Percentiles rank a stretch among this genome's conserved stretches.
phyloP scores from a whole-genome alignment of 305 asterid species.

The Fraxinus xanthoxyloides region DNA sequence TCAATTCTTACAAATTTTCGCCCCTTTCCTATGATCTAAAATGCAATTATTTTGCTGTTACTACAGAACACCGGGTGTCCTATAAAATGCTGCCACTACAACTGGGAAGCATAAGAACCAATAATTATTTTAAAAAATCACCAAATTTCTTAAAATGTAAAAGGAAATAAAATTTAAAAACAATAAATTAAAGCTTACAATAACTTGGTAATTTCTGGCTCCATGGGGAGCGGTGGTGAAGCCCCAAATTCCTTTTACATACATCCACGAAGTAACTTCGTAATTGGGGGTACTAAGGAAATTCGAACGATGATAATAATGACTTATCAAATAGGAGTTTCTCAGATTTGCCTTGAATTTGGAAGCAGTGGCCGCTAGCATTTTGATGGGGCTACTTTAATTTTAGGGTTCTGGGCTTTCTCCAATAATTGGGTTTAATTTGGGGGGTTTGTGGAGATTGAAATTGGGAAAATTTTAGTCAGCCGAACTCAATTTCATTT shows the following conservation, averaged over 20 bases:
- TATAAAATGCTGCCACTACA: background rate
- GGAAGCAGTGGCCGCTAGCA: constrained; percentile 23
- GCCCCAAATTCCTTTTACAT: background rate
- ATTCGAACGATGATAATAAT: constrained; percentile 6
- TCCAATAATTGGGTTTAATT: background rate
- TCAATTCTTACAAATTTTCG: background rate
- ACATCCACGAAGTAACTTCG: background rate
- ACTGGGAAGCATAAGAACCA: background rate
- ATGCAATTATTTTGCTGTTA: background rate
- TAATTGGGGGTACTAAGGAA: background rate
- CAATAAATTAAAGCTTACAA: background rate
- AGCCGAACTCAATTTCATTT: background rate
- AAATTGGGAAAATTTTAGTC: background rate
- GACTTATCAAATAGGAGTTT: background rate
- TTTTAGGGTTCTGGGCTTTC: background rate
- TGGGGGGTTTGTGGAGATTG: background rate
- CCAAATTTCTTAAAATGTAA: background rate
- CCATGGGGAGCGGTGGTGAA: constrained; percentile 13
- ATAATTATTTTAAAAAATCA: background rate
- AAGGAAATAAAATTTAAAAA: background rate
- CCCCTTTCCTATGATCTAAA: background rate
- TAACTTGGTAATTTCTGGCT: constrained; percentile 9
- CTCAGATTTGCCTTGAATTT: constrained; percentile 10
- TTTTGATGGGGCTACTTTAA: background rate
- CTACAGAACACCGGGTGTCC: background rate